Evolutionary conservation across 768 basidiomycete genomes (phyloP).

Genomic region (Fomitopsis pulvina): DNA sequence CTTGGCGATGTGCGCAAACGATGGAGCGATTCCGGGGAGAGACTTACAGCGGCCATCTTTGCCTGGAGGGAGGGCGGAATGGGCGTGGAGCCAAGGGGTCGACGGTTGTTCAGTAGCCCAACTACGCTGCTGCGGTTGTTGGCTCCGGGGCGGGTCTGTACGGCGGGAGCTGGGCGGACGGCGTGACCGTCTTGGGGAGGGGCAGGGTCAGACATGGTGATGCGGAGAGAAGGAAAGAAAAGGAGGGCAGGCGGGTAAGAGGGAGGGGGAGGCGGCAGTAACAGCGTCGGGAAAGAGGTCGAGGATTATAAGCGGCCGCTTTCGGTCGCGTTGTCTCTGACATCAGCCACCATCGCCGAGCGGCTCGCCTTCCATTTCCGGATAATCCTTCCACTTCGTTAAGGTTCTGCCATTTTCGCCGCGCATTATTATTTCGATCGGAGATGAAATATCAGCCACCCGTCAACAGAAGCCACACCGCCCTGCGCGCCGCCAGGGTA

Average conservation of each 20-base stretch:
- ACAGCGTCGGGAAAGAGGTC: conserved; percentile 6
- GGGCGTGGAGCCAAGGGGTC: conserved; percentile 43
- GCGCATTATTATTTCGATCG: neutral
- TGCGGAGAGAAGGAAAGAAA: conserved; percentile 14
- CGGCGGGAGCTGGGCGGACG: conserved; percentile 3
- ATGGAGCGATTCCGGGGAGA: neutral
- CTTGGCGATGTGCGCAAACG: conserved; percentile 1
- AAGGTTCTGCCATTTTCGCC: conserved; percentile 4
- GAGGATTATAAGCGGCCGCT: conserved; percentile 4
- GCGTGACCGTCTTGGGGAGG: neutral
- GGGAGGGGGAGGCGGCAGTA: neutral
- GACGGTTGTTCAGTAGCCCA: conserved; percentile 40
- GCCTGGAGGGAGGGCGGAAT: conserved; percentile 89
- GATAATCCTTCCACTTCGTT: neutral
- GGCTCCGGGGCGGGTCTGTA: conserved; percentile 1
- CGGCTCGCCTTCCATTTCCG: neutral
- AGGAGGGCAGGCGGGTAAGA: conserved; percentile 4
- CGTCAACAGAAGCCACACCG: conserved; percentile 6
- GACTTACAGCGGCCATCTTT: conserved; percentile 84
- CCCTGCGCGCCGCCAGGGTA: neutral
- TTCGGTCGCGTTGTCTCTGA: neutral
- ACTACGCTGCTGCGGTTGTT: conserved; percentile 21
- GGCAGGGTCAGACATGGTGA: conserved; percentile 19
- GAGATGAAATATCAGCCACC: neutral
- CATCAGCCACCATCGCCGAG: neutral